Evolutionary conservation across 2,329 filamentous ascomycete genomes (phyloP).

Genomic region (Talaromyces marneffei): DNA sequence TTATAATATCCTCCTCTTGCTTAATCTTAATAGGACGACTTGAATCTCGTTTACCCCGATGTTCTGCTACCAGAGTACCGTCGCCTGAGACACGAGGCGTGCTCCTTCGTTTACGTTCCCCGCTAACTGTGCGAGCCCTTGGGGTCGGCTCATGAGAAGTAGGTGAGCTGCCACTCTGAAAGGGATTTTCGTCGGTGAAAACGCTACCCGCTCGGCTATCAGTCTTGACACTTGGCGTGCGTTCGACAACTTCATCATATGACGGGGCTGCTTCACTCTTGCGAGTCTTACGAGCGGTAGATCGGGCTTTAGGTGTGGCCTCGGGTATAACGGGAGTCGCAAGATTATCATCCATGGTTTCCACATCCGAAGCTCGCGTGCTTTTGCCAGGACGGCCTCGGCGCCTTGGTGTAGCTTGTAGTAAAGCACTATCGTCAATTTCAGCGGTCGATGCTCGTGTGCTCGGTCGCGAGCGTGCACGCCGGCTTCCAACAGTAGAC

Average conservation of each 20-base stretch:
- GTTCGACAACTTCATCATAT: conserved; percentile 30
- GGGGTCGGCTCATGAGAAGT: conserved; percentile 42
- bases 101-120: conserved; percentile 48
- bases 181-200: conserved; percentile 87
- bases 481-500: conserved; percentile 49
- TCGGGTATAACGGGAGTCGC: conserved; percentile 34
- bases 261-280: conserved; percentile 41
- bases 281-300: conserved; percentile 48
- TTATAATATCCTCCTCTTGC: conserved; percentile 49
- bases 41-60: conserved; percentile 28
- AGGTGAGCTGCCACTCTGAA: conserved; percentile 78
- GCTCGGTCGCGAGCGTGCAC: conserved; percentile 46
- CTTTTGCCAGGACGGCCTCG: conserved; percentile 29
- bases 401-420: conserved; percentile 26
- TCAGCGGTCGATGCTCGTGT: conserved; percentile 42
- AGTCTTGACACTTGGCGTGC: conserved; percentile 37
- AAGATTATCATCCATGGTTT: conserved; percentile 27
- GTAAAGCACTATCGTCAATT: conserved; percentile 26
- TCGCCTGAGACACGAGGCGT: conserved; percentile 37
- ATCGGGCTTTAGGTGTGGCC: conserved; percentile 32
- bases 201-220: conserved; percentile 53
- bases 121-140: conserved; percentile 31
- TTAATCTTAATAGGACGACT: conserved; percentile 34
- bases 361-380: conserved; percentile 27
- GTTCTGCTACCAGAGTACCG: conserved; percentile 22